These are phyloP conservation scores for Candida anglica DNA, from an alignment of 805 yeast genomes.

Conservation along the genomic window DNA sequence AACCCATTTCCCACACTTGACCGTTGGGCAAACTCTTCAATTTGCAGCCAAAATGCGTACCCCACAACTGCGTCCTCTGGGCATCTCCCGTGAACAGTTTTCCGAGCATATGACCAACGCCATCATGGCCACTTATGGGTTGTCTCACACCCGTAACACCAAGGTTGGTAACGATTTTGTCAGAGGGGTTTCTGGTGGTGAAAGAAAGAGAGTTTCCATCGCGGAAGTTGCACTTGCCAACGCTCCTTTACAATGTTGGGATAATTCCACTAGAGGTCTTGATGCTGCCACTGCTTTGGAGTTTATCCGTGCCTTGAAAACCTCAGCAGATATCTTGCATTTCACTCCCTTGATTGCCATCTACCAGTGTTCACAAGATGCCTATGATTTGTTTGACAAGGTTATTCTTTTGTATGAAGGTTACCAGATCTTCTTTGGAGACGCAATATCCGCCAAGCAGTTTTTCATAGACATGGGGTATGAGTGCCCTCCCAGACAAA, in stretches of 20 bases:
- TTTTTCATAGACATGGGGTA: constrained; percentile 34
- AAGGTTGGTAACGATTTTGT: constrained; percentile 65
- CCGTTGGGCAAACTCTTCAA: constrained; percentile 61
- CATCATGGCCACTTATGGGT: constrained; percentile 51
- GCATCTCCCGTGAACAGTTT: constrained; percentile 48
- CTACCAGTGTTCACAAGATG: constrained; percentile 65
- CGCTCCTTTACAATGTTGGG: constrained; percentile 58
- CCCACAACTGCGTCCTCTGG: constrained; percentile 55
- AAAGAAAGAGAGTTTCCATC: constrained; percentile 66
- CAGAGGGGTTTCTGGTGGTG: constrained; percentile 72
- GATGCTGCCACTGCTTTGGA: constrained; percentile 73
- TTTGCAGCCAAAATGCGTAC: constrained; percentile 62
- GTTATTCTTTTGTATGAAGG: constrained; percentile 58
- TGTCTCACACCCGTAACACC: constrained; percentile 57
- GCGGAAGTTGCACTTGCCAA: constrained; percentile 59
- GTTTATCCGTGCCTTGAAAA: constrained; percentile 55
- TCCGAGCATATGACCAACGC: constrained; percentile 52
- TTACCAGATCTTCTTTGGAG: constrained; percentile 59
- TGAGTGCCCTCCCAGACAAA: constrained; percentile 38
- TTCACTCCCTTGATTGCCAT: constrained; percentile 61
- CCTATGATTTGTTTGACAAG: constrained; percentile 57
- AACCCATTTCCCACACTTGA: constrained; percentile 62
- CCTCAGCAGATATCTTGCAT: constrained; percentile 52
- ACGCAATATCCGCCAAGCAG: constrained; percentile 44
- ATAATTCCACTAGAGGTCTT: constrained; percentile 67